Evolutionary conservation across 176 grass and related monocot genomes (phyloP), one percentile per base, ranked within the genome.

Genomic region (Areca catechu): DNA sequence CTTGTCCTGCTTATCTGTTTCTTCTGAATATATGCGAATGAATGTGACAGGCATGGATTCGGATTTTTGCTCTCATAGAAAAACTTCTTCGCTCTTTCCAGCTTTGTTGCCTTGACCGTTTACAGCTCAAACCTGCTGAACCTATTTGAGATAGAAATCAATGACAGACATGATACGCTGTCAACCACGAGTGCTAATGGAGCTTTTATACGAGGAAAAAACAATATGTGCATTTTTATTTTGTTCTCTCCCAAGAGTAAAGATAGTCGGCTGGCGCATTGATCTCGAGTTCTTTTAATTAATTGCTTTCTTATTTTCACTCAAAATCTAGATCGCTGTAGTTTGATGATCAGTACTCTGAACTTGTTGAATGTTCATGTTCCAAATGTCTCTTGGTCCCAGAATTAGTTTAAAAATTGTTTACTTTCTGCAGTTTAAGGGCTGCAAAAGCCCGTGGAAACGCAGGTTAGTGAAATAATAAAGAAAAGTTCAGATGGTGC

Each of bases 201-300:
- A 97, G 76, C 71, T 96, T 72, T 78, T 90, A 19, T 91, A 87
- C 59, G 86, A 96, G 91, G 91, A 90, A 80, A 50, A 54, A 56
- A 27, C 15, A 34, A 50, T 59, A 21, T 22, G 3, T 14, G 14
- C 9, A 43, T 12, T 43, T 43, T 9, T 29, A 12, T 51, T 4
- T 28, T 24, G n/a, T 52, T 27, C 5, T 28, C 60, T 62, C n/a
- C 24, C 18, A 29, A 18, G 15, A 27, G 49, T 3, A 17, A 25
- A 27, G 24, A 25, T 65, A 15, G 15, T 19, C 24, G 4, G 19
- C 43, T 50, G 4, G 19, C 43, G 17, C 5, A 14, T 49, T 21
- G 19, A 16, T 20, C 3, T 22, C 16, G 30, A 34, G 30, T 34
- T 34, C n/a, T 9, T 34, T 34, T 34, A 34, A 34, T 5, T 9